These are phyloP conservation scores for Globisporangium iwayamae DNA, from an alignment of 352 stramenopile genomes.

Conservation along the genomic window DNA sequence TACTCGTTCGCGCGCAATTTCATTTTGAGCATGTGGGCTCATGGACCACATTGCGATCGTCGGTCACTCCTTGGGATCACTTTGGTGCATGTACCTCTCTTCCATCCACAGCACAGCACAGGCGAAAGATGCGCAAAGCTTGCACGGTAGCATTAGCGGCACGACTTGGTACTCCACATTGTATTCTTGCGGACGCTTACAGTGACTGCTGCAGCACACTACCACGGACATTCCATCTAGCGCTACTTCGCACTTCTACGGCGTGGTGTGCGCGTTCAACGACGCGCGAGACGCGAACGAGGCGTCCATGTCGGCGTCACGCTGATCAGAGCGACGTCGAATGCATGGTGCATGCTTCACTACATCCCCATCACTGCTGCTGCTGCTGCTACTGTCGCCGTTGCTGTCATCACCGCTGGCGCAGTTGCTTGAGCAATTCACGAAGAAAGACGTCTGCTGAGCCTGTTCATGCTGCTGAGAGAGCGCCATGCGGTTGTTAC, in stretches of 20 bases:
- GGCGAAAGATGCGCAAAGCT: too few relatives aligned
- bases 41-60: not conserved
- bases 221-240: not conserved
- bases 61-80: not conserved
- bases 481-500: slow-evolving; percentile 29
- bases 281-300: not conserved
- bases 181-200: not conserved
- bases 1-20: slow-evolving; percentile 10
- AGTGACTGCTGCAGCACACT: not conserved
- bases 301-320: not conserved
- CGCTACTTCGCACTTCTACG: not conserved
- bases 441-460: slow-evolving; percentile 5
- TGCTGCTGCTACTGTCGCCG: not conserved
- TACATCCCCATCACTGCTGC: not conserved
- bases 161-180: too few relatives aligned
- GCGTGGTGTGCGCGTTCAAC: slow-evolving; percentile 2
- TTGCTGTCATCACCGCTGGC: not conserved
- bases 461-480: slow-evolving; percentile 30
- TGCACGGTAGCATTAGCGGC: too few relatives aligned
- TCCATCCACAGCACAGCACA: too few relatives aligned
- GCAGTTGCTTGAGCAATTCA: not conserved
- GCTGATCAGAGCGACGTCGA: slow-evolving; percentile 4
- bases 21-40: not conserved
- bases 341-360: slow-evolving; percentile 12
- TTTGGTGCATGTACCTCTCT: not conserved